Percentiles rank a stretch among this genome's conserved stretches.
These are phyloP conservation scores for Solanum megistacrolobum DNA, from an alignment of 257 asterid species.

Conservation along the genomic window DNA sequence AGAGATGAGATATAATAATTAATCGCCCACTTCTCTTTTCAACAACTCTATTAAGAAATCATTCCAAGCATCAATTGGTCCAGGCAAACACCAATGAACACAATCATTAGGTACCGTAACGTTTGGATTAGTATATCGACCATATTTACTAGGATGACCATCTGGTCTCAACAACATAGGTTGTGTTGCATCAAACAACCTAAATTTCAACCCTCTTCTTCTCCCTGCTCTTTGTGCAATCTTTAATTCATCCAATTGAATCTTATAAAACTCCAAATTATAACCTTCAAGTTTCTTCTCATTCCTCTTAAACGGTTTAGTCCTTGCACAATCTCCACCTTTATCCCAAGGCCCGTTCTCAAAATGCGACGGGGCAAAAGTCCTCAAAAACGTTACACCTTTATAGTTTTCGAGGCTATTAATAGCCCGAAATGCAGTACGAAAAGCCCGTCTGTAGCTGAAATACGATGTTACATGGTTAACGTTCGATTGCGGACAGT, in stretches of 20 bases:
- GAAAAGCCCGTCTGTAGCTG: conserved; percentile 75
- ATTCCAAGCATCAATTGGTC: conserved; percentile 36
- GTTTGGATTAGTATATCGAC: conserved; percentile 16
- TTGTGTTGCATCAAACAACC: conserved; percentile 27
- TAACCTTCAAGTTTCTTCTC: conserved; percentile 43
- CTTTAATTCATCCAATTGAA: conserved; percentile 64
- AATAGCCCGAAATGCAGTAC: conserved; percentile 64
- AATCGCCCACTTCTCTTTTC: conserved; percentile 10
- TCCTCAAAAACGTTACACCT: conserved; percentile 50
- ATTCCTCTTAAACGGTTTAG: conserved; percentile 35
- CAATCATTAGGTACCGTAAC: conserved; percentile 21
- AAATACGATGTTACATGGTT: conserved; percentile 38
- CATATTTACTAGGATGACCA: conserved; percentile 38
- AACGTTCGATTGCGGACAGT: conserved; percentile 49
- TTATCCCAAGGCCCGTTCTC: conserved; percentile 80
- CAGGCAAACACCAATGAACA: conserved; percentile 49
- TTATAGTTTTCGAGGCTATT: conserved; percentile 10
- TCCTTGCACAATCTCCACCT: conserved; percentile 75
- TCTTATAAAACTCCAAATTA: conserved; percentile 43
- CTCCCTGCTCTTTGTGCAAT: conserved; percentile 55
- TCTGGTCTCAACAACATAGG: conserved; percentile 37
- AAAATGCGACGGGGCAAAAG: conserved; percentile 84
- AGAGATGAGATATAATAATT: not conserved
- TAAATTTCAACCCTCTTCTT: conserved; percentile 30
- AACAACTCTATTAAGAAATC: conserved; percentile 32